These are phyloP conservation scores for Mortierella sp. DNA, from an alignment of 371 early-diverging fungal species.

Conservation along the genomic window DNA sequence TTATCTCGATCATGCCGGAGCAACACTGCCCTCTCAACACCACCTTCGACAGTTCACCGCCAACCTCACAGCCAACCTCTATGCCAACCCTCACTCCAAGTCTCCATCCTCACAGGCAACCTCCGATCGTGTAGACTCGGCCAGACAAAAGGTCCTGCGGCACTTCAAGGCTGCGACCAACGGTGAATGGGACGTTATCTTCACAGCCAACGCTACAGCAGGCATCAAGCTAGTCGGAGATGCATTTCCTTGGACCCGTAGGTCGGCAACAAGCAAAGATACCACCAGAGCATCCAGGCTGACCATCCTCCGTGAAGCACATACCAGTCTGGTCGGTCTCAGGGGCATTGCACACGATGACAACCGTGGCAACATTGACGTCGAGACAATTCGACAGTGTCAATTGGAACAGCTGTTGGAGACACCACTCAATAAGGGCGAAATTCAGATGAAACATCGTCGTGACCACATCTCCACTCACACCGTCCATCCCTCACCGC, in stretches of 20 bases:
- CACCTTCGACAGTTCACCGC: slow-evolving; percentile 59
- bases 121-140: slow-evolving; percentile 61
- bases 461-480: slow-evolving; percentile 3
- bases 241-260: slow-evolving; percentile 62
- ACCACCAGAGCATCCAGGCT: slow-evolving; percentile 50
- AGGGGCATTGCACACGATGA: slow-evolving; percentile 62
- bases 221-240: slow-evolving; percentile 72
- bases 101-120: slow-evolving; percentile 65
- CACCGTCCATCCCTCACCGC: slow-evolving; percentile 46
- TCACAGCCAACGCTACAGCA: slow-evolving; percentile 72
- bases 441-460: neutral
- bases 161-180: slow-evolving; percentile 62
- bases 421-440: neutral
- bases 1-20: slow-evolving; percentile 80
- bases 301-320: slow-evolving; percentile 68
- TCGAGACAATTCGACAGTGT: slow-evolving; percentile 32
- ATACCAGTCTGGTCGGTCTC: slow-evolving; percentile 81
- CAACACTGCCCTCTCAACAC: slow-evolving; percentile 66
- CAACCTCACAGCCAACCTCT: slow-evolving; percentile 65
- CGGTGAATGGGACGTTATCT: slow-evolving; percentile 66
- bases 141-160: slow-evolving; percentile 63
- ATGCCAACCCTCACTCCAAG: slow-evolving; percentile 80
- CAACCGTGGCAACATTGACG: slow-evolving; percentile 30
- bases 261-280: neutral
- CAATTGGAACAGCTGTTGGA: slow-evolving; percentile 32